These are phyloP conservation scores for Populus trichocarpa DNA, from an alignment of 441 rosid species.

Conservation along the genomic window DNA sequence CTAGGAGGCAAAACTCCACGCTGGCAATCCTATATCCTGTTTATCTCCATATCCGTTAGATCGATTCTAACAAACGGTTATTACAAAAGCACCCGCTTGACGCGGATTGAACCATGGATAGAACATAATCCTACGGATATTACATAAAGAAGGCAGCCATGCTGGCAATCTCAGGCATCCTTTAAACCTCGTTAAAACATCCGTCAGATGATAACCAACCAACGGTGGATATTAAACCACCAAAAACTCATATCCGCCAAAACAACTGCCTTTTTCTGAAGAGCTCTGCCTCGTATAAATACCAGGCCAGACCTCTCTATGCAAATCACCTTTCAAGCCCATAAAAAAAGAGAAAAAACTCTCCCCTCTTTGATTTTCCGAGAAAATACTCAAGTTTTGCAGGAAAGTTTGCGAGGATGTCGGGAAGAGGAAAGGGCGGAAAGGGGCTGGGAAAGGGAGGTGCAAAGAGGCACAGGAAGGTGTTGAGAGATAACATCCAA, in stretches of 20 bases:
- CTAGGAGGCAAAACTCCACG: not conserved
- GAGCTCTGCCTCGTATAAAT: not conserved
- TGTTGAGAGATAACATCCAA: no score
- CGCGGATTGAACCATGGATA: not conserved
- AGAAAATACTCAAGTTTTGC: no score
- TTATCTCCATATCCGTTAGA: not conserved
- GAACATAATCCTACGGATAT: not conserved
- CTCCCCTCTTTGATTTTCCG: no score
- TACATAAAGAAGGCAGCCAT: not conserved
- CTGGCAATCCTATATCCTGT: not conserved
- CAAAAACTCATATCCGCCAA: not conserved
- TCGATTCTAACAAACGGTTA: not conserved
- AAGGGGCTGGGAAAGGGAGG: not conserved
- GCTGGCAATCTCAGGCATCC: not conserved
- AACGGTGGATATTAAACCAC: not conserved
- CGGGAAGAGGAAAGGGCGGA: conserved; percentile 10
- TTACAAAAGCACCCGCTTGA: not conserved
- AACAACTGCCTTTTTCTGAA: not conserved
- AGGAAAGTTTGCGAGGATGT: not conserved
- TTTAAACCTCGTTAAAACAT: not conserved
- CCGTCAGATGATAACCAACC: not conserved
- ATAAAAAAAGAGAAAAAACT: no score
- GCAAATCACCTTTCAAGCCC: no score
- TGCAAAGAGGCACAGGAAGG: no score
- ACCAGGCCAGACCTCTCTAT: not conserved